phyloP scores from a whole-genome alignment of 2,329 filamentous ascomycete genomes.

The Fusarium sp. region DNA sequence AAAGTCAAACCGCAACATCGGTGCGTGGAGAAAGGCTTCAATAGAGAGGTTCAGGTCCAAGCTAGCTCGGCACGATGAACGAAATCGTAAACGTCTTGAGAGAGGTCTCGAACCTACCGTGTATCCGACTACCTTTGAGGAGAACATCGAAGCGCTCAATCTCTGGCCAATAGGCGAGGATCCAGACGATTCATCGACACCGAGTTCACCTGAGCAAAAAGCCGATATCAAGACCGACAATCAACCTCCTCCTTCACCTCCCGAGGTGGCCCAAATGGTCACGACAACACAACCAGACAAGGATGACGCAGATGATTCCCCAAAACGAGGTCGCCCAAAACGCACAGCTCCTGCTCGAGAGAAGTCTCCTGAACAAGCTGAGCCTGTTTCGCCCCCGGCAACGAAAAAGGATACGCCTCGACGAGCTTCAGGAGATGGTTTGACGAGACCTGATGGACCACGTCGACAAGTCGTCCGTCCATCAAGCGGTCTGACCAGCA shows the following conservation, averaged over 20 bases:
- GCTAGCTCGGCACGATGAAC: slow-evolving; percentile 53
- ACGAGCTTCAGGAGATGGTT: slow-evolving; percentile 7
- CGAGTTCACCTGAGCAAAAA: slow-evolving; percentile 13
- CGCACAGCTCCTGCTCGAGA: slow-evolving; percentile 6
- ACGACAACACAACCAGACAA: slow-evolving; percentile 3
- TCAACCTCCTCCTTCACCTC: not conserved
- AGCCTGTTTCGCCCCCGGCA: not conserved
- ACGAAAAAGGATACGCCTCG: slow-evolving; percentile 2
- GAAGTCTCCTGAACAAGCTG: not conserved
- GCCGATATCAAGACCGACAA: slow-evolving; percentile 4
- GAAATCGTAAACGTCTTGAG: slow-evolving; percentile 58
- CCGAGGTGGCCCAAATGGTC: not conserved
- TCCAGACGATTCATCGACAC: not conserved
- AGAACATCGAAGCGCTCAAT: slow-evolving; percentile 38
- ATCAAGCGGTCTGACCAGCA: slow-evolving; percentile 16
- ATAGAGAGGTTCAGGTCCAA: slow-evolving; percentile 44
- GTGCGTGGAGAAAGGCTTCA: slow-evolving; percentile 51
- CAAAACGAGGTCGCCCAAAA: slow-evolving; percentile 7
- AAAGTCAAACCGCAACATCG: slow-evolving; percentile 53
- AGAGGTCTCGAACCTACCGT: slow-evolving; percentile 49
- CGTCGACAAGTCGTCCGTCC: slow-evolving; percentile 9
- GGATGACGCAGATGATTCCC: slow-evolving; percentile 4
- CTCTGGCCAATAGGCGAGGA: slow-evolving; percentile 22
- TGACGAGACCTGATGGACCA: not conserved
- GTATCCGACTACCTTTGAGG: slow-evolving; percentile 32